Percentiles rank a stretch among this genome's conserved stretches.
These are phyloP conservation scores for Cladosporium colombiae DNA, from an alignment of 2,329 filamentous ascomycete genomes.

Conservation along the genomic window DNA sequence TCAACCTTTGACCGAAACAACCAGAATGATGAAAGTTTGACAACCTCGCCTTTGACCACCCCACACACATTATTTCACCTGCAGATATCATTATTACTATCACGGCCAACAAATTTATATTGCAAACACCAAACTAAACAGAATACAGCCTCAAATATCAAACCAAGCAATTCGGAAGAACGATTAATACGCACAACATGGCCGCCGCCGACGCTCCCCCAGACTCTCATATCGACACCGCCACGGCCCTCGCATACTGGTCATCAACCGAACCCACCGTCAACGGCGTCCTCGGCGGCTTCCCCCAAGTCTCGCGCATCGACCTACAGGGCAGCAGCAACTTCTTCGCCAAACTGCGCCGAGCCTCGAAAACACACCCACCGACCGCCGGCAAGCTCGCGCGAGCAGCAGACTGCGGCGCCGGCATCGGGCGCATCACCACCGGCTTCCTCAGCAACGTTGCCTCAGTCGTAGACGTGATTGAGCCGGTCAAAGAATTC, in stretches of 20 bases:
- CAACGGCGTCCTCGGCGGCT: conserved; percentile 80
- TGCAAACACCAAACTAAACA: neutral
- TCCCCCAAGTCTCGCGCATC: conserved; percentile 65
- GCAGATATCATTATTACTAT: too few relatives aligned
- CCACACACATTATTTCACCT: neutral
- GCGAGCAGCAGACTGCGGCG: conserved; percentile 61
- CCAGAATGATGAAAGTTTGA: neutral
- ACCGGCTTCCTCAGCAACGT: conserved; percentile 71
- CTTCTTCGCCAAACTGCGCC: conserved; percentile 68
- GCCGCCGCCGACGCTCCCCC: conserved; percentile 26
- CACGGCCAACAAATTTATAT: neutral
- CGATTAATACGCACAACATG: conserved; percentile 66
- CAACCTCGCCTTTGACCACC: neutral
- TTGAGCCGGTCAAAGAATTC: conserved; percentile 85
- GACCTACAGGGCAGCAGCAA: conserved; percentile 71
- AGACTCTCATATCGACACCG: conserved; percentile 49
- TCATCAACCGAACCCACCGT: conserved; percentile 53
- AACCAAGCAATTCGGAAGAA: neutral
- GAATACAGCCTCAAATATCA: too few relatives aligned
- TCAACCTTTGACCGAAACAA: neutral
- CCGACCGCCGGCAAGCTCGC: conserved; percentile 33
- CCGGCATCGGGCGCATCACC: conserved; percentile 80
- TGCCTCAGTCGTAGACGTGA: conserved; percentile 72
- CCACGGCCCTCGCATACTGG: conserved; percentile 54
- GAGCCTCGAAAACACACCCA: conserved; percentile 35